These are phyloP conservation scores for Withania somnifera DNA, from an alignment of 305 asterid genomes.

Conservation along the genomic window DNA sequence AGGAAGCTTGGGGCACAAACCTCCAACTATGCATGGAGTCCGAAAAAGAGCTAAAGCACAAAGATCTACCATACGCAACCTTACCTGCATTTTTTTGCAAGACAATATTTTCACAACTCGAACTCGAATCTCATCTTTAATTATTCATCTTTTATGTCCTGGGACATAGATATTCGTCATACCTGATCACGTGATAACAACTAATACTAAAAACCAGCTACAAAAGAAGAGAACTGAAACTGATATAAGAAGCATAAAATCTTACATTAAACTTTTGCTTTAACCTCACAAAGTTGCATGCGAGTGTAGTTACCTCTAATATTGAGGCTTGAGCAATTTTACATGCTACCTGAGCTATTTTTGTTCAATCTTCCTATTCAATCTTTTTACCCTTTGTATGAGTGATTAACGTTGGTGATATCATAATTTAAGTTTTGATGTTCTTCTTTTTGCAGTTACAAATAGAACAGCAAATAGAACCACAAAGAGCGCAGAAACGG, in stretches of 20 bases:
- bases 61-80: too few species aligned
- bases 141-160: too few species aligned
- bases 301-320: neutral
- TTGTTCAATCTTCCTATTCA: neutral
- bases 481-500: conserved; percentile 24
- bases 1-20: too few species aligned
- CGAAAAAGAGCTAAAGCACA: too few species aligned
- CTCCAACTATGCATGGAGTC: too few species aligned
- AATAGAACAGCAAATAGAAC: conserved; percentile 30
- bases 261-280: neutral
- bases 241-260: neutral
- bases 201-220: neutral
- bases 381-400: too few species aligned
- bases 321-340: neutral
- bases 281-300: neutral
- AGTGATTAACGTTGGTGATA: neutral
- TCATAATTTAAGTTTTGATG: conserved; percentile 55
- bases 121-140: too few species aligned
- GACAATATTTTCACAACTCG: too few species aligned
- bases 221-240: neutral
- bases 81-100: too few species aligned
- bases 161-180: too few species aligned
- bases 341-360: neutral
- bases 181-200: too few species aligned
- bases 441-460: conserved; percentile 58